Evolutionary conservation across 2,329 filamentous ascomycete genomes (phyloP).

Genomic region (Sporothrix phasma): DNA sequence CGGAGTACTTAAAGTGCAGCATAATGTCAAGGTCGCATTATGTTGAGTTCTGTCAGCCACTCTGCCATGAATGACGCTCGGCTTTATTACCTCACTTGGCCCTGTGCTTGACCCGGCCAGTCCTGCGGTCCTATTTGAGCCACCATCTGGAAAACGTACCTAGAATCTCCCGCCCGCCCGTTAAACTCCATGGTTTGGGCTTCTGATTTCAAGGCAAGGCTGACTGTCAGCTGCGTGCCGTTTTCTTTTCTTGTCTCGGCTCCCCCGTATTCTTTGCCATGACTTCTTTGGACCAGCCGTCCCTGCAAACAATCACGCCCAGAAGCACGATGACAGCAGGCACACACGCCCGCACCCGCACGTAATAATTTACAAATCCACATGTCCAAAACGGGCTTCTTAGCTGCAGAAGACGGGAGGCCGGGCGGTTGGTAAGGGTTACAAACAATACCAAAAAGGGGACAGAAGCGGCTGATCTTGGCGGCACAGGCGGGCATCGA

Average conservation of each 20-base stretch:
- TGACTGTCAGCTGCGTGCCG: not conserved
- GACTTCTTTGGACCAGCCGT: not conserved
- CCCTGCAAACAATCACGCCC: no score
- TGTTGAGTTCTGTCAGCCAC: no score
- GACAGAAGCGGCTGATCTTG: not conserved
- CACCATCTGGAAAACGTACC: not conserved
- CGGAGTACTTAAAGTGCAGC: no score
- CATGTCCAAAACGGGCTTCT: not conserved
- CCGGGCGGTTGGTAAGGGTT: not conserved
- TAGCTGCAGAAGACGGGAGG: not conserved
- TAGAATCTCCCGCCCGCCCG: not conserved
- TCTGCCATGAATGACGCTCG: not conserved
- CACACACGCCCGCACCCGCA: no score
- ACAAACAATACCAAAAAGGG: not conserved
- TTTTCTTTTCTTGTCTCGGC: not conserved
- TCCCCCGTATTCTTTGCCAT: not conserved
- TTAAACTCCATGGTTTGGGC: not conserved
- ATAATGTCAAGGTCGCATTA: no score
- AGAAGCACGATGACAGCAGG: not conserved
- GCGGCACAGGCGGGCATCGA: not conserved
- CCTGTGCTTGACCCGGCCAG: not conserved
- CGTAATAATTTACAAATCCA: not conserved
- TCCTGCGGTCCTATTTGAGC: constrained; percentile 4
- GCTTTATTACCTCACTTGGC: not conserved
- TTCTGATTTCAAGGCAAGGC: not conserved